These are phyloP conservation scores for Globisporangium irregulare DNA, from an alignment of 352 stramenopile genomes.

Conservation along the genomic window DNA sequence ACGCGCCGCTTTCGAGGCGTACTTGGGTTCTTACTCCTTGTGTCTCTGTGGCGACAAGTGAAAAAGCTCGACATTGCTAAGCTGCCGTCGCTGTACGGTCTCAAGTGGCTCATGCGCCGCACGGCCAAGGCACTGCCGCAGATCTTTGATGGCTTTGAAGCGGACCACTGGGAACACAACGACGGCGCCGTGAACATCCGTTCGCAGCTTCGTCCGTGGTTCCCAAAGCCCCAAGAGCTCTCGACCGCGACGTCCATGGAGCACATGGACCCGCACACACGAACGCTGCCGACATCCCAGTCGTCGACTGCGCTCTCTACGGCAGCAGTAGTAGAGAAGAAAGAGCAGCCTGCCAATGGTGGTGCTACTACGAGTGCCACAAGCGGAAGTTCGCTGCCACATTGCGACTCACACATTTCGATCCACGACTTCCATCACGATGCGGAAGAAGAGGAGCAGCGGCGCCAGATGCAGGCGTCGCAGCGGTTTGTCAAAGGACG, in stretches of 20 bases:
- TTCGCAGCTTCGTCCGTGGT: constrained; percentile 70
- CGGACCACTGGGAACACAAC: constrained; percentile 63
- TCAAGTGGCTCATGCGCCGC: constrained; percentile 66
- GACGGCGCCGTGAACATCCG: constrained; percentile 72
- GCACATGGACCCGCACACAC: constrained; percentile 9
- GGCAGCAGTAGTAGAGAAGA: not conserved
- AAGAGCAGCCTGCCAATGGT: not conserved
- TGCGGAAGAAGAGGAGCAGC: constrained; percentile 25
- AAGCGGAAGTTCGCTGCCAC: constrained; percentile 20
- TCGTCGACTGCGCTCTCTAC: constrained; percentile 22
- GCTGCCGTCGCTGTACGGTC: constrained; percentile 47
- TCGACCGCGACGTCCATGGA: constrained; percentile 1
- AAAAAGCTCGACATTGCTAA: constrained; percentile 62
- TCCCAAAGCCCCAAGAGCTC: constrained; percentile 33
- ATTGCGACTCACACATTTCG: constrained; percentile 71
- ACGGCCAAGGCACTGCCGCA: constrained; percentile 43
- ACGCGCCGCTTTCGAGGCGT: constrained; percentile 16
- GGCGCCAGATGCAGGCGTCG: constrained; percentile 3
- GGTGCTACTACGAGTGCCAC: not conserved
- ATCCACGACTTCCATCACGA: constrained; percentile 53
- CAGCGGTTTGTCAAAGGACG: constrained; percentile 50
- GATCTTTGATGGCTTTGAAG: constrained; percentile 67
- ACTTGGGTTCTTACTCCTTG: constrained; percentile 18
- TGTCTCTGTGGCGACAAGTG: constrained; percentile 30
- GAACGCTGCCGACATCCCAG: constrained; percentile 30